A percentile compares a stretch with the other conserved stretches of the same genome.
Evolutionary conservation across 78 protist genomes (phyloP).

Genomic region (Goniomonas avonlea): DNA sequence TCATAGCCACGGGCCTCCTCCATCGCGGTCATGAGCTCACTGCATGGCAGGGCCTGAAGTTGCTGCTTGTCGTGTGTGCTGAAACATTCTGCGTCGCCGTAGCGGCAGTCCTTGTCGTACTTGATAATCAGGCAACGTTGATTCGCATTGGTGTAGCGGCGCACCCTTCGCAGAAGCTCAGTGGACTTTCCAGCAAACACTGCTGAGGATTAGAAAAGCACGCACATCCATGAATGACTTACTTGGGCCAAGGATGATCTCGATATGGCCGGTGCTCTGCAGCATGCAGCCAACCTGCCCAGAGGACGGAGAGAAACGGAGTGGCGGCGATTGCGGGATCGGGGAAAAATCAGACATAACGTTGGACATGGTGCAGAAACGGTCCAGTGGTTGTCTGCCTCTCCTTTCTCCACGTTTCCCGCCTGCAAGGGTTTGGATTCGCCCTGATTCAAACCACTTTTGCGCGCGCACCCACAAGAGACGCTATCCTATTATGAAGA

Average conservation of each 20-base stretch:
- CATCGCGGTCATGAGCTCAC: conserved; percentile 34
- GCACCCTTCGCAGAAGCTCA: conserved; percentile 70
- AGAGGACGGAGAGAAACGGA: too few species aligned
- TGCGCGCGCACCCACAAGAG: too few species aligned
- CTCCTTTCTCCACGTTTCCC: too few species aligned
- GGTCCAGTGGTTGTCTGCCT: too few species aligned
- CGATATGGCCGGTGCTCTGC: conserved; percentile 67
- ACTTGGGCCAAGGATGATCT: conserved; percentile 83
- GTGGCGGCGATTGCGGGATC: too few species aligned
- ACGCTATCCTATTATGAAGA: too few species aligned
- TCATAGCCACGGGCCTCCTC: conserved; percentile 38
- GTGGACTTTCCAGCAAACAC: conserved; percentile 46
- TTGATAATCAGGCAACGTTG: neutral
- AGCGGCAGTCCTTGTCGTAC: conserved; percentile 21
- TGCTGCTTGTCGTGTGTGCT: conserved; percentile 67
- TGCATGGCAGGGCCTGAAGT: conserved; percentile 51
- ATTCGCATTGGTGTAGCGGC: conserved; percentile 51
- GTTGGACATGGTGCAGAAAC: too few species aligned
- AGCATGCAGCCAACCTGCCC: too few species aligned
- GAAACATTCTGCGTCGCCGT: conserved; percentile 41
- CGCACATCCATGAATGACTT: conserved; percentile 38
- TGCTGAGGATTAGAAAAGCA: neutral
- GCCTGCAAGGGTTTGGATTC: too few species aligned
- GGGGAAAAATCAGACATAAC: too few species aligned
- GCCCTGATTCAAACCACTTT: too few species aligned